These are phyloP conservation scores for Ampelocalamus luodianensis DNA, from an alignment of 176 grass and related monocot genomes.

Conservation along the genomic window DNA sequence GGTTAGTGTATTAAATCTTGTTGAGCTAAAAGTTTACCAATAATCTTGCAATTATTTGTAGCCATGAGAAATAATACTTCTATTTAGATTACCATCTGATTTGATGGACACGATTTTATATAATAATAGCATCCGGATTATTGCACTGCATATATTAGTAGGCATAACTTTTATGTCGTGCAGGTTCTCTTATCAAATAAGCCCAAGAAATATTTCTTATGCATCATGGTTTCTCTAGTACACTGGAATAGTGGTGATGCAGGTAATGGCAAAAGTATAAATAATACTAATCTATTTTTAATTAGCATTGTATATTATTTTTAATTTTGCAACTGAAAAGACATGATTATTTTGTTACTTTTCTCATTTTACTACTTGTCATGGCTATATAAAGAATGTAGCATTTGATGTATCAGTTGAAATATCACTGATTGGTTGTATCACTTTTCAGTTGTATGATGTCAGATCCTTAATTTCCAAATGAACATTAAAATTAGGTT, in stretches of 20 bases:
- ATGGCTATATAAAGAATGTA: constrained; percentile 2
- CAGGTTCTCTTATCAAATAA: neutral
- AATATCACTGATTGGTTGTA: neutral
- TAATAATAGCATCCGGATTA: neutral
- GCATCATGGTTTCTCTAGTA: neutral
- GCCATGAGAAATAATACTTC: neutral
- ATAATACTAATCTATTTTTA: neutral
- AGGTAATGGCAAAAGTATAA: neutral
- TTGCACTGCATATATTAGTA: neutral
- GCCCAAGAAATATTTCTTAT: neutral
- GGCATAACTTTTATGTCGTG: neutral
- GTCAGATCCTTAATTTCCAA: constrained; percentile 37
- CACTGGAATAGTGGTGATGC: neutral
- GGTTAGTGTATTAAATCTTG: constrained; percentile 51
- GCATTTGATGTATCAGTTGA: neutral
- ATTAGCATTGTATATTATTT: neutral
- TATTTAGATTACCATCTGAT: neutral
- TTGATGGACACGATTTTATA: constrained; percentile 19
- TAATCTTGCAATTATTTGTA: constrained; percentile 25
- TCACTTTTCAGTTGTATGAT: constrained; percentile 3
- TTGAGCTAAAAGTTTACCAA: neutral
- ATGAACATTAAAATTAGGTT: constrained; percentile 75
- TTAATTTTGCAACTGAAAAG: neutral
- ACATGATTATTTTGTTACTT: neutral
- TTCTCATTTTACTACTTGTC: neutral